A percentile compares a stretch with the other conserved stretches of the same genome.
phyloP scores from a whole-genome alignment of 169 alveolate species.

The Cryptosporidium muris region DNA sequence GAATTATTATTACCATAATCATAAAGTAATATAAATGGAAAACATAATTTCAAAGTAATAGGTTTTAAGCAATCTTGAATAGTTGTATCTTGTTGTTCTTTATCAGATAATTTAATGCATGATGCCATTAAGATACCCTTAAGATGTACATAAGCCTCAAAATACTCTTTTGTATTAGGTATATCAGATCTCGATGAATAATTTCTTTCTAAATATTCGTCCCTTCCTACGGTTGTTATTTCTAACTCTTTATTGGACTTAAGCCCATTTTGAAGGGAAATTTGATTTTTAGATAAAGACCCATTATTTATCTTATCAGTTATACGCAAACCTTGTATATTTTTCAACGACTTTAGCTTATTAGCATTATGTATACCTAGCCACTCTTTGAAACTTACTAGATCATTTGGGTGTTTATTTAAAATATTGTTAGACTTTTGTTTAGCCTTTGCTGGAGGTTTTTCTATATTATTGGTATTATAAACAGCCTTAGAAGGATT shows the following conservation, averaged over 20 bases:
- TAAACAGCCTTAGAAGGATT: constrained; percentile 6
- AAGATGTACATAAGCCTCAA: constrained; percentile 56
- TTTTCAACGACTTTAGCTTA: not conserved
- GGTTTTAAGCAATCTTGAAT: not conserved
- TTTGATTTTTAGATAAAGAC: constrained; percentile 3
- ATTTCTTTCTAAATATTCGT: constrained; percentile 22
- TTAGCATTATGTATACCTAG: constrained; percentile 16
- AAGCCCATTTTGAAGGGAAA: not conserved
- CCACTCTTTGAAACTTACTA: constrained; percentile 31
- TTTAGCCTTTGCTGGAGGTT: constrained; percentile 21
- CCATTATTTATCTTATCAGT: not conserved
- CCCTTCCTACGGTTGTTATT: constrained; percentile 62
- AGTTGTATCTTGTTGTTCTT: not conserved
- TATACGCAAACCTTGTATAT: not conserved
- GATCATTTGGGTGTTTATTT: constrained; percentile 5
- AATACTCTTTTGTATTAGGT: constrained; percentile 26
- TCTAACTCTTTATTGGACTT: constrained; percentile 20
- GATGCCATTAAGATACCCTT: constrained; percentile 42
- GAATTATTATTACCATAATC: not conserved
- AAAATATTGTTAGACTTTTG: constrained; percentile 6
- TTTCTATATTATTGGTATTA: not conserved
- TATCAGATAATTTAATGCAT: constrained; percentile 12
- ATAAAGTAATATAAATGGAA: constrained; percentile 49
- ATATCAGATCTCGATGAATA: constrained; percentile 38
- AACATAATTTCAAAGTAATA: constrained; percentile 35